Percentiles rank a stretch among this genome's conserved stretches.
phyloP scores from a whole-genome alignment of 306 rosid genomes.

The Pachyrhizus erosus region DNA sequence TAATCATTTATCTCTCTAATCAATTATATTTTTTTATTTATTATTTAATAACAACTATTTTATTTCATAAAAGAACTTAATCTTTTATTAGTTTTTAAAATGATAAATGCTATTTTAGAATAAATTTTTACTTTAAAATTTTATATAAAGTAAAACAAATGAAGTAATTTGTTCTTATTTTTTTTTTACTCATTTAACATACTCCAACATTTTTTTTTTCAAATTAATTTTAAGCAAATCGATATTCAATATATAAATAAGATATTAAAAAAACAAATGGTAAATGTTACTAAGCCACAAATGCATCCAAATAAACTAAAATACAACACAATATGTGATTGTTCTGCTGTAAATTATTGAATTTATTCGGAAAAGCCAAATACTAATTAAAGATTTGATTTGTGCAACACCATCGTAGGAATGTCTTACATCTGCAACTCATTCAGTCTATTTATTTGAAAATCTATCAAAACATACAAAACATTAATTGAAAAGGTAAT shows the following conservation, averaged over 20 bases:
- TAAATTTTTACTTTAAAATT: no score
- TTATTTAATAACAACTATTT: no score
- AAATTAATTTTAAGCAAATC: background rate
- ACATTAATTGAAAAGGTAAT: background rate
- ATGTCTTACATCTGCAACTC: background rate
- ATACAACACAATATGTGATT: background rate
- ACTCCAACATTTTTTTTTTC: background rate
- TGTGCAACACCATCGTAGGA: background rate
- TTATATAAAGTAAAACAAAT: no score
- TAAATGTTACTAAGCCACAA: background rate
- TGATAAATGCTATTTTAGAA: no score
- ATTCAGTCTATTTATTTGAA: background rate
- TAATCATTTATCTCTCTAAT: no score
- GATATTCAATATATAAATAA: background rate
- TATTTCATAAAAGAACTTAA: no score
- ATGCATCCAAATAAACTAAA: background rate
- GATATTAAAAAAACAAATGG: background rate
- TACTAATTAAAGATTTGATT: background rate
- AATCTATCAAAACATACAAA: background rate
- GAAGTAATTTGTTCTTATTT: background rate
- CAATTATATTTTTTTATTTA: no score
- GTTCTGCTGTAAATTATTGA: background rate
- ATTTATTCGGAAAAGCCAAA: background rate
- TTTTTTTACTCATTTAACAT: background rate
- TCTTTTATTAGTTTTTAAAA: no score